These are phyloP conservation scores for Colletotrichum chlorophyti DNA, from an alignment of 2,329 filamentous ascomycete genomes.

Conservation along the genomic window DNA sequence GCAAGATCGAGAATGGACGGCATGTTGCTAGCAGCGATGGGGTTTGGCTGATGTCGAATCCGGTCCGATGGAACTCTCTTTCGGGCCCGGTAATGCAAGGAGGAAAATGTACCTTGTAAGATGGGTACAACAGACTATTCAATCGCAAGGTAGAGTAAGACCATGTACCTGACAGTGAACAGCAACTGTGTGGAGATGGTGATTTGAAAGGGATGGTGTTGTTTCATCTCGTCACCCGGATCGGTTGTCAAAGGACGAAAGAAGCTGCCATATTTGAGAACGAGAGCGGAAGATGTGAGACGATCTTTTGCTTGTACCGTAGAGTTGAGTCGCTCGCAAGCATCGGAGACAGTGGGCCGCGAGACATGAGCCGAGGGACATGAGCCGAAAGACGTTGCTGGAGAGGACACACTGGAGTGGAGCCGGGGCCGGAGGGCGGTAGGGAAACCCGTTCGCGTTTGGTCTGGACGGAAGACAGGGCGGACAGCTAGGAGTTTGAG, in stretches of 20 bases:
- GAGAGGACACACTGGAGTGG: constrained; percentile 4
- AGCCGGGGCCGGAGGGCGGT: background rate
- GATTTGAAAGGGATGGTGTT: background rate
- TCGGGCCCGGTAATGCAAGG: too few relatives aligned
- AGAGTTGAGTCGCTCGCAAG: too few relatives aligned
- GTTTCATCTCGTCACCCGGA: constrained; percentile 11
- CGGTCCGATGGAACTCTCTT: too few relatives aligned
- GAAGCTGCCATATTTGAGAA: constrained; percentile 2
- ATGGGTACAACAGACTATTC: too few relatives aligned
- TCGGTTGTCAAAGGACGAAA: constrained; percentile 3
- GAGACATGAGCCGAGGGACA: background rate
- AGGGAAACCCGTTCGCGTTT: background rate
- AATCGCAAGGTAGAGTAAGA: too few relatives aligned
- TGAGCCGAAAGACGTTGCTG: background rate
- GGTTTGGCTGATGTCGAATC: too few relatives aligned
- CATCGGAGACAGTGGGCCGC: background rate
- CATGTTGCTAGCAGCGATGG: too few relatives aligned
- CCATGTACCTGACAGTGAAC: too few relatives aligned
- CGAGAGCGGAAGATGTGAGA: background rate
- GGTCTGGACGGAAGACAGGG: too few relatives aligned
- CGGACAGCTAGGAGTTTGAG: background rate
- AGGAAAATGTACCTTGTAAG: too few relatives aligned
- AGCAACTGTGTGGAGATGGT: background rate
- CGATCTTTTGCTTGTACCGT: background rate
- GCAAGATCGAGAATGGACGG: too few relatives aligned